Evolutionary conservation across 2,329 filamentous ascomycete genomes (phyloP), one percentile per base, ranked within the genome.

Genomic region (Ceratocystiopsis sp.): DNA sequence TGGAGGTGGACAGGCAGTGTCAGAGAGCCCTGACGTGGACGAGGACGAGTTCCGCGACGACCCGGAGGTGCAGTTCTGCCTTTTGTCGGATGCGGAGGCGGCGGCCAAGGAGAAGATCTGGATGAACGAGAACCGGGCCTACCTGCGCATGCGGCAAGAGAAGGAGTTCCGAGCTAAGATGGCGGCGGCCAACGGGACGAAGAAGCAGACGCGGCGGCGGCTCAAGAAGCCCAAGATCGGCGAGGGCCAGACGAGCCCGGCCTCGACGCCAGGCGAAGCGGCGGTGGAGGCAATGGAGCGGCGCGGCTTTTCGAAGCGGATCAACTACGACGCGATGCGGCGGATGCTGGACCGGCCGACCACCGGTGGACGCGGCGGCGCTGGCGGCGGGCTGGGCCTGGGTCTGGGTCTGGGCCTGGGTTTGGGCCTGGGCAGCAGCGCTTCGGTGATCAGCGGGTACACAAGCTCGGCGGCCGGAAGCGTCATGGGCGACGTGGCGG

Each of bases 41-140:
- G 82, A 83, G 45, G 73, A 82, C 45, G 87, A 95, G 55, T 95
- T 96, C 54, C 83, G 79, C 35, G 78, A 93, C 52, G 91, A 98
- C 49, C 80, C 78, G 0, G 91, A 98, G 59, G 85, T 98, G 6
- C 65, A 71, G 46, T 82, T 82, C 52, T 94, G 87, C 55, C 61
- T 86, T 34, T 68, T 96, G 6, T 73, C 71, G 0, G 72, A 78
- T 1, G 73, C 75, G 3, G 87, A 96, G 61, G 74, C 79, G 2
- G 73, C 73, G 33, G 75, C 86, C 55, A 96, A 95, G 59, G 87
- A 95, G 59, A 76, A 78, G 46, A 83, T 96, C 42, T 98, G 91
- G 91, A 78, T 93, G 37, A 87, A 89, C 46, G 79, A 87, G 56
- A 96, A 98, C 60, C 86, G 91, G 57, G 85, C 93, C 51, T 98